Evolutionary conservation across 805 yeast species (phyloP).

Genomic region (Blastobotrys parvus): DNA sequence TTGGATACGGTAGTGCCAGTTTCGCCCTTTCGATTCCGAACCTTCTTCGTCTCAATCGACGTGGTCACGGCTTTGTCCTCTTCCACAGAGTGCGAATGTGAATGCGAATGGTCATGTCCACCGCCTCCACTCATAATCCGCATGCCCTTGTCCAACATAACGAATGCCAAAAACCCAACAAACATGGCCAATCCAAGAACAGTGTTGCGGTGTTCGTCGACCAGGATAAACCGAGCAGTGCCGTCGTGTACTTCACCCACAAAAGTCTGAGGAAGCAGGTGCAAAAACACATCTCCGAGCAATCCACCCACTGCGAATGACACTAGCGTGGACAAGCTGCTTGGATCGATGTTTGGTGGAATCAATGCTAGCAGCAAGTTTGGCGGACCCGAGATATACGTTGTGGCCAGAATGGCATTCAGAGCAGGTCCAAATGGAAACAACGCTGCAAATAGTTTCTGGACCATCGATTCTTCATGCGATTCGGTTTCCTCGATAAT

Average conservation of each 20-base stretch:
- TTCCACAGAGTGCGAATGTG: constrained; percentile 31
- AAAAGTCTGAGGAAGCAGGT: constrained; percentile 61
- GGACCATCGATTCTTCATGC: constrained; percentile 27
- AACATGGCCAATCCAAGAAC: constrained; percentile 48
- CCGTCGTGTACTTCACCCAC: constrained; percentile 41
- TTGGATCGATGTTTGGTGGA: constrained; percentile 48
- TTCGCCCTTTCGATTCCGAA: not conserved
- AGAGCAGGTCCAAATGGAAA: constrained; percentile 43
- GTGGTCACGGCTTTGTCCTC: constrained; percentile 7
- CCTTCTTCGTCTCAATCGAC: constrained; percentile 7
- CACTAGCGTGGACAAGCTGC: constrained; percentile 45
- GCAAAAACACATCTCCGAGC: constrained; percentile 66
- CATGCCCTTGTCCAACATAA: constrained; percentile 53
- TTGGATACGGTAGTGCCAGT: constrained; percentile 12
- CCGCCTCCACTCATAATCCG: constrained; percentile 35
- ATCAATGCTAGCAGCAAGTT: constrained; percentile 46
- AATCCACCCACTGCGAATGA: constrained; percentile 72
- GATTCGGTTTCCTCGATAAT: constrained; percentile 10
- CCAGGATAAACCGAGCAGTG: constrained; percentile 36
- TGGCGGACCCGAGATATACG: constrained; percentile 59
- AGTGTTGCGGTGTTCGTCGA: constrained; percentile 43
- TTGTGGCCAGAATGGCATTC: constrained; percentile 56
- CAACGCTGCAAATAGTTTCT: constrained; percentile 33
- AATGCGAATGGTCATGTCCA: constrained; percentile 38
- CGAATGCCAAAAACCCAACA: constrained; percentile 50